Percentiles rank a stretch among this genome's conserved stretches.
Evolutionary conservation across 441 rosid species (phyloP).

Genomic region (Viola pubescens): DNA sequence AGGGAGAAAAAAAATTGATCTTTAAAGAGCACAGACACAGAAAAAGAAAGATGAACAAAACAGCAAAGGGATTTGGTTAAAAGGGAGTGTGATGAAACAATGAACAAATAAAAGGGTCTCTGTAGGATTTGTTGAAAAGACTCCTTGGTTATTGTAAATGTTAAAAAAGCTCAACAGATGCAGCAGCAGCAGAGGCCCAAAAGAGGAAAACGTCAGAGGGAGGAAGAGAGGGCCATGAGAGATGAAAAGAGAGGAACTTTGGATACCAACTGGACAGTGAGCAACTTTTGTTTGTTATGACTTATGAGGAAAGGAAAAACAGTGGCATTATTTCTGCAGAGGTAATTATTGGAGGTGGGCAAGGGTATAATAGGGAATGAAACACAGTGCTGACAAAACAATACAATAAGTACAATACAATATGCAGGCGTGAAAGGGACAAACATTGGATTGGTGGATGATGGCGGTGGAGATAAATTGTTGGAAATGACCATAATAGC

Average conservation of each 20-base stretch:
- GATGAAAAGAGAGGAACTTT: slow-evolving; percentile 18
- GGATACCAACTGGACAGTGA: slow-evolving; percentile 38
- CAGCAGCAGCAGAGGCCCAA: slow-evolving; percentile 18
- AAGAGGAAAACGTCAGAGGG: slow-evolving; percentile 9
- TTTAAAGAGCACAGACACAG: slow-evolving; percentile 7
- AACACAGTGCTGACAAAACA: too few species aligned
- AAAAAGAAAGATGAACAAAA: slow-evolving; percentile 22
- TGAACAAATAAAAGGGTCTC: neutral
- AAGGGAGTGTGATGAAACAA: slow-evolving; percentile 5
- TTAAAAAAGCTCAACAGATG: neutral
- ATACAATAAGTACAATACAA: too few species aligned
- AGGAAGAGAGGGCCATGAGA: slow-evolving; percentile 16
- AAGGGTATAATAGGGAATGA: too few species aligned
- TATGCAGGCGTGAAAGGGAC: too few species aligned
- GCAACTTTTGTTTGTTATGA: slow-evolving; percentile 9
- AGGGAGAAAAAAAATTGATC: slow-evolving; percentile 15
- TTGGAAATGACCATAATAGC: too few species aligned
- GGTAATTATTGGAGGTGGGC: too few species aligned
- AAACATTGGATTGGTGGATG: too few species aligned
- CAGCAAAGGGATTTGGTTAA: slow-evolving; percentile 11
- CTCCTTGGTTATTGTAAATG: slow-evolving; percentile 1
- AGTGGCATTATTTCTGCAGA: too few species aligned
- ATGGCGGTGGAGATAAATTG: too few species aligned
- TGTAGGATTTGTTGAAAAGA: neutral
- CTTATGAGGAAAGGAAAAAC: slow-evolving; percentile 1